Evolutionary conservation across 2,329 filamentous ascomycete species (phyloP), one percentile per base, ranked within the genome.

Genomic region (Trichoderma sp.): DNA sequence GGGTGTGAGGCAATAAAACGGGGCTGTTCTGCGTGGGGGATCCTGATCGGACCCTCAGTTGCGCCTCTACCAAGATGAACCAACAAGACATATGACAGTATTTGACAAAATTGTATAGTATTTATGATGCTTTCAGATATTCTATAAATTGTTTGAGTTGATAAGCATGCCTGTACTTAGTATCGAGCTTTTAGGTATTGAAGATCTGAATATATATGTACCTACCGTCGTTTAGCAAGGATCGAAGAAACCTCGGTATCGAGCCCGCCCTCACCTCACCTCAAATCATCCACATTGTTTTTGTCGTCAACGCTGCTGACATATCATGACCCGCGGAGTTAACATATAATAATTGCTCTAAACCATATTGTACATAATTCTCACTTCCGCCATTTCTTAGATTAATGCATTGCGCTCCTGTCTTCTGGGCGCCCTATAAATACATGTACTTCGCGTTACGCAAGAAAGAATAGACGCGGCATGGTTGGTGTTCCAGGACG

Each of bases 401-500:
- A 11, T 30, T 2, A 18, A n/a, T n/a, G 1, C 6, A 26, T 26
- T 24, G 15, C 28, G 24, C 21, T 15, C 14, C 15, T 28, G 18
- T 1, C 24, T 24, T 51, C 26, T 21, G n/a, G n/a, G 15, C 39
- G 39, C 3, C 39, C 39, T 43, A 43, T n/a, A 7, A 39, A 39
- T 8, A 39, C 14, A 39, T 39, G 8, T 6, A 21, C 36, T 7
- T 51, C 15, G 7, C 12, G 9, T 18, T 47, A 14, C 36, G 6
- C 14, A 56, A 56, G 18, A 8, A n/a, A 4, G n/a, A n/a, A 57
- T 28, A 60, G 5, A 15, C 4, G 5, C 47, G 24, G 15, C 24
- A 73, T 75, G 73, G 71, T 73, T 66, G 71, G 73, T 4, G 73
- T 72, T 60, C 71, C 60, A 24, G 70, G 71, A 26, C 56, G 74